Base-by-base conservation (phyloP, 2,329 filamentous ascomycete species). In the Aschersonia sp. region DNA sequence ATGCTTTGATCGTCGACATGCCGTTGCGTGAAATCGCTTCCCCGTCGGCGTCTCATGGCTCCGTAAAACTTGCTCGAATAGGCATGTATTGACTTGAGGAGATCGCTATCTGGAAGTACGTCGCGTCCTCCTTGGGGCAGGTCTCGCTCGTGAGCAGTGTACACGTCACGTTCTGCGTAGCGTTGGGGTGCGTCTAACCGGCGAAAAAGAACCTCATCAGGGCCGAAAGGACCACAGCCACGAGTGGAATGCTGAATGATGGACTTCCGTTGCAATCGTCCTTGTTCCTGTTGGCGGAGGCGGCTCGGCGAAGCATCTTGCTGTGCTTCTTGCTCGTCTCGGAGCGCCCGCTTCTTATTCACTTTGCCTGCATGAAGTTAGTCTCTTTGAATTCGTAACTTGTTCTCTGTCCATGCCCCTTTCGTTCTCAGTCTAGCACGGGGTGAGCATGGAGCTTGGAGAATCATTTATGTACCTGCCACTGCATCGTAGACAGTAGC, bases 401-500 rank as follows among this genome's bases (percentile, higher is more conserved):
- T 10, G 10, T 7, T 20, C 20, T 43, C 40, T 43, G 6, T 43
- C 40, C 40, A 20, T 43, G 7, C 9, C 20, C 20, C 7, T n/a
- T n/a, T 43, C 43, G 31, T 49, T 30, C 42, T 20, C 20, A 20
- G 20, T 20, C 20, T 20, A 20, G 20, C 20, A 20, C 20, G 20
- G 20, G 20, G 20, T 20, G 20, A 20, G 20, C 20, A 20, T 20
- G 20, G 20, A 20, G 20, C 20, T 20, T 20, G 20, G 20, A 20
- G 20, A 20, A 20, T 42, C 30, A 28, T 9, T 41, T 46, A 9
- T 10, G 10, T 42, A 83, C 82, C 82, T 56, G 82, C 82, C 47
- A 86, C 81, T 12, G 82, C 83, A 64, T 89, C 84, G 62, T 84
- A 89, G 28, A 89, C 64, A 28, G 73, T 85, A 41, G 74, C 71